Evolutionary conservation across 805 yeast species (phyloP).

Genomic region (Lachancea quebecensis): DNA sequence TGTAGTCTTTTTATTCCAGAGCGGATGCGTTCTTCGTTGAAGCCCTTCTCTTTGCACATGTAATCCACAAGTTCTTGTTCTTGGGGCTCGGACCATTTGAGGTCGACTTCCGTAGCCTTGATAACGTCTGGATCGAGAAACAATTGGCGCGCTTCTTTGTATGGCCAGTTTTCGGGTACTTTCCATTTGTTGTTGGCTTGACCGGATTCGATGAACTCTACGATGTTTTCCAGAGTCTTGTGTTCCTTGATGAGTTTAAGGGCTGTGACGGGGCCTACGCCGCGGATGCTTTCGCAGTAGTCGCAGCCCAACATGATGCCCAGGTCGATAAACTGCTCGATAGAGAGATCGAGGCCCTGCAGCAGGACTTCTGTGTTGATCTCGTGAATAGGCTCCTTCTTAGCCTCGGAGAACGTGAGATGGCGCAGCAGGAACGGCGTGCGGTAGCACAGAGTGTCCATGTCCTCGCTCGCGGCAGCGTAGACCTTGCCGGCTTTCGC

Average conservation of each 20-base stretch:
- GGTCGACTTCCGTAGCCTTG: constrained; percentile 49
- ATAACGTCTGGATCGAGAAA: constrained; percentile 78
- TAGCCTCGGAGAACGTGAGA: constrained; percentile 87
- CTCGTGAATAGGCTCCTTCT: constrained; percentile 88
- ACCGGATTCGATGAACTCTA: constrained; percentile 47
- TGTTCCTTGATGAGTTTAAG: constrained; percentile 81
- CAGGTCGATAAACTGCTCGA: constrained; percentile 74
- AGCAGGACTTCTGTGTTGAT: constrained; percentile 60
- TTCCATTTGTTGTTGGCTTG: constrained; percentile 56
- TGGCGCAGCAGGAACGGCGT: constrained; percentile 82
- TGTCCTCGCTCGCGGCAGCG: constrained; percentile 97
- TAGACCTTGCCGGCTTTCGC: constrained; percentile 87
- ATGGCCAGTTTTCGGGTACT: constrained; percentile 95
- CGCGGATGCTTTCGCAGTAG: constrained; percentile 90
- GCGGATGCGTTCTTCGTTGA: constrained; percentile 85
- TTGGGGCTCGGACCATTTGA: constrained; percentile 89
- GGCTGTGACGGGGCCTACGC: constrained; percentile 96
- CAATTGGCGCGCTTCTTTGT: constrained; percentile 74
- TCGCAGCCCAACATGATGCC: constrained; percentile 95
- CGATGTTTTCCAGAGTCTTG: constrained; percentile 70
- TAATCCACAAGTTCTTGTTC: constrained; percentile 74
- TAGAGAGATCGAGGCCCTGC: constrained; percentile 69
- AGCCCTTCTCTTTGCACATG: constrained; percentile 83
- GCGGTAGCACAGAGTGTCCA: constrained; percentile 93
- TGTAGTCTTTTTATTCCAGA: constrained; percentile 79